These are phyloP conservation scores for Podaxis sp. DNA, from an alignment of 768 basidiomycete genomes.

Conservation along the genomic window DNA sequence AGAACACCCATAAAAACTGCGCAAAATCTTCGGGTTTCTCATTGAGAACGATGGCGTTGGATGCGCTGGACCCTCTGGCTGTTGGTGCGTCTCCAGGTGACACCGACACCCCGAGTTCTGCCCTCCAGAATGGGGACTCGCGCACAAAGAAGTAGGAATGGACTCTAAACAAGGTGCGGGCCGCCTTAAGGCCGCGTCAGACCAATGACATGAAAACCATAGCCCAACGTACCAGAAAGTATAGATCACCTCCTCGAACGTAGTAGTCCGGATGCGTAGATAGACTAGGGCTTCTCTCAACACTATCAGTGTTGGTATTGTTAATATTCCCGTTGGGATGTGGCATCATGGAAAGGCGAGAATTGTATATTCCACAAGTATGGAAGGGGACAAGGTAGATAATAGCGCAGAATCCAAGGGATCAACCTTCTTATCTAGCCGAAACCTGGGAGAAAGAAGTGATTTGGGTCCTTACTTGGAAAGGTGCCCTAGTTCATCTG, in stretches of 20 bases:
- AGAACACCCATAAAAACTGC: constrained; percentile 56
- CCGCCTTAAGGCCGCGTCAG: constrained; percentile 26
- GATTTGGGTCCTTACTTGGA: neutral
- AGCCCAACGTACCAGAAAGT: neutral
- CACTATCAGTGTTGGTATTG: no score
- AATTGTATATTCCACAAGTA: neutral
- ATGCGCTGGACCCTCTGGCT: constrained; percentile 25
- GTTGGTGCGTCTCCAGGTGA: constrained; percentile 17
- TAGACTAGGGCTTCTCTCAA: neutral
- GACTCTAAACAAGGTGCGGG: constrained; percentile 40
- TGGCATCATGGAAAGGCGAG: no score
- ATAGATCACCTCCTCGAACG: constrained; percentile 1
- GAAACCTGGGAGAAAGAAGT: neutral
- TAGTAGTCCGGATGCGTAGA: neutral
- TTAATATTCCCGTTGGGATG: no score
- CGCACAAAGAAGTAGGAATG: constrained; percentile 51
- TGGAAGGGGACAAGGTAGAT: neutral
- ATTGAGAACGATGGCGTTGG: constrained; percentile 33
- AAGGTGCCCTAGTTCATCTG: neutral
- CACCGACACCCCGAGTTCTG: constrained; percentile 21
- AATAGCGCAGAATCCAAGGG: neutral
- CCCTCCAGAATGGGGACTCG: constrained; percentile 41
- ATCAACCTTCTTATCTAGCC: constrained; percentile 1
- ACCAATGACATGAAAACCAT: neutral
- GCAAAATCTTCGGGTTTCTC: constrained; percentile 44